Evolutionary conservation across 768 basidiomycete species (phyloP), one percentile per base, ranked within the genome.

Genomic region (Scleroderma bovista): DNA sequence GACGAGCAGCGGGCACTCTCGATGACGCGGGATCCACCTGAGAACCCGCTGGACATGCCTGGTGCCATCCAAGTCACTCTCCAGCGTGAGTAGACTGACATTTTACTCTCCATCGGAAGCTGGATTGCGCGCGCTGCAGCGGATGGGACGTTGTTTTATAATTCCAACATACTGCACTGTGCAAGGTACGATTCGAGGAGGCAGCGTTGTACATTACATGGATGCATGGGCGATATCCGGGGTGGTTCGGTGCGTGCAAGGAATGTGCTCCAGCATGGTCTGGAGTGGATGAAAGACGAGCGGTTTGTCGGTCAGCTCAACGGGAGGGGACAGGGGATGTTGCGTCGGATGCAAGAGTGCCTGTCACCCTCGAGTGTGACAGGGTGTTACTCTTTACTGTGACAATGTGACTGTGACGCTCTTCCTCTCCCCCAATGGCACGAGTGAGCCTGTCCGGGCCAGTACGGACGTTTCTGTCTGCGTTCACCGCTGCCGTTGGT

Each of bases 151-250:
- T 84, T 86, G 20, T 89, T 90, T 64, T 89, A 90, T 63, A 86
- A 87, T 60, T 80, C 76, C 55, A 89, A 90, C 60, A n/a, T n/a
- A n/a, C n/a, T n/a, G n/a, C n/a, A n/a, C n/a, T n/a, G 83, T 89
- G 50, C 70, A 5, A 72, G 75, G 6, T 90, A 90, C 62, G 73
- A 72, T 51, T 68, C 75, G 1, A 62, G 62, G 17, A 60, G 63
- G 19, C 68, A 65, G 31, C 74, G 88, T 2, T 79, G 80, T 24
- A 90, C 88, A 2, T 72, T 91, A 6, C 88, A 89, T 55, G 87
- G 76, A 0, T 78, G 72, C 41, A 80, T 86, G 63, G 85, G 86
- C 3, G 78, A 83, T 51, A 69, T 72, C 4, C 74, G 76, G 8
- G 84, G 84, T 1, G 85, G 88, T 1, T 70, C 76, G 3, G 63